Conservation (phyloP, 164 flowering plant species). For the Litsea cubeba region DNA sequence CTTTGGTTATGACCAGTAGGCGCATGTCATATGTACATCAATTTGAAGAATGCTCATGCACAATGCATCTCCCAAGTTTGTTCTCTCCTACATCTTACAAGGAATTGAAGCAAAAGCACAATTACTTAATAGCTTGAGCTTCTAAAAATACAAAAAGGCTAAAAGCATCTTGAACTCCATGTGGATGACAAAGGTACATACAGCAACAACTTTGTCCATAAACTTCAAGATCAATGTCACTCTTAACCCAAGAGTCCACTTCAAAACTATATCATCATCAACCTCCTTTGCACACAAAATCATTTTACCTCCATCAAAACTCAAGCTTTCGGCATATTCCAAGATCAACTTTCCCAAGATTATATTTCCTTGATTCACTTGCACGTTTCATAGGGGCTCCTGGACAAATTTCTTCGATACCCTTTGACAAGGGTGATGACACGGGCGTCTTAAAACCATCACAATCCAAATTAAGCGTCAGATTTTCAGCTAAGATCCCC, state of each 20-base stretch:
- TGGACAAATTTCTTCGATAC: constrained; percentile 62
- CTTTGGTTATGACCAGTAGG: neutral
- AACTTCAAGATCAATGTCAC: neutral
- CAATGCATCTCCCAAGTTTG: neutral
- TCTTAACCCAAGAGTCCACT: neutral
- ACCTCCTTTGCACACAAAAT: neutral
- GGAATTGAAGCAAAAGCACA: neutral
- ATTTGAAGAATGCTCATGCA: neutral
- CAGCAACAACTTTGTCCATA: neutral
- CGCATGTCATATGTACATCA: neutral
- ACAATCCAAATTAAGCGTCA: neutral
- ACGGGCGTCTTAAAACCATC: constrained; percentile 39
- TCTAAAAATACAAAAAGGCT: too few relatives aligned
- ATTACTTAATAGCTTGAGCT: neutral
- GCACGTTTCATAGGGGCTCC: constrained; percentile 51
- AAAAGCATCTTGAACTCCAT: neutral
- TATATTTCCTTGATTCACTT: constrained; percentile 25
- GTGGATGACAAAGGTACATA: neutral
- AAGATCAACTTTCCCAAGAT: constrained; percentile 5
- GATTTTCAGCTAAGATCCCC: constrained; percentile 22
- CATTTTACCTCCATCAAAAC: constrained; percentile 26
- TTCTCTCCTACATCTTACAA: neutral
- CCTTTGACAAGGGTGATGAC: constrained; percentile 23
- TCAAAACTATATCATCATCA: neutral
- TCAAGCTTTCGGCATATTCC: constrained; percentile 60